Evolutionary conservation across 176 grass and related monocot species (phyloP).

Genomic region (Musa schizocarpa): DNA sequence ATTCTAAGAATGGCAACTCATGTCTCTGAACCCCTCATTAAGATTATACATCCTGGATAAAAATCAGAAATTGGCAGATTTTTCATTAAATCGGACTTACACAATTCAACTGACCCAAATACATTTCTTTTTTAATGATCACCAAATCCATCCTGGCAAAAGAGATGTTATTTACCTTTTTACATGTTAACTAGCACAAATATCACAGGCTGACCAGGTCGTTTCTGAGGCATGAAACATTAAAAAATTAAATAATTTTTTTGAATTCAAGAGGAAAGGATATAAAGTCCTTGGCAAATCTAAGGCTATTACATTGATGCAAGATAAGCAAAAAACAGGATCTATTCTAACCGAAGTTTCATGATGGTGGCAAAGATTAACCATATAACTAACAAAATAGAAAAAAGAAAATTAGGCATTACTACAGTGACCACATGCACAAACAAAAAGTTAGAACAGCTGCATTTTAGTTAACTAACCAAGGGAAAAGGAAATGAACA

Average conservation of each 20-base stretch:
- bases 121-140: no score
- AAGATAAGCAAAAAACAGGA: background rate
- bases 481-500: background rate
- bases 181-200: background rate
- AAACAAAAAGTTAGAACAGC: background rate
- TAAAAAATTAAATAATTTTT: background rate
- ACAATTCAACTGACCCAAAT: no score
- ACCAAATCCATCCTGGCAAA: no score
- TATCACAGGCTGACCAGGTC: background rate
- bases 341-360: no score
- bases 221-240: background rate
- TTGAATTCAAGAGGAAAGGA: no score
- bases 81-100: no score
- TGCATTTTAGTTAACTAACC: background rate
- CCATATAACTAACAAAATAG: background rate
- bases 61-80: no score
- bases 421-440: background rate
- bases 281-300: no score
- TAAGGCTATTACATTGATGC: background rate
- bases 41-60: no score
- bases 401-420: background rate
- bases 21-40: no score
- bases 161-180: no score
- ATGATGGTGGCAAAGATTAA: background rate
- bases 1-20: no score